Evolutionary conservation across 805 yeast genomes (phyloP), one percentile per base, ranked within the genome.

Genomic region (Metschnikowia similis): DNA sequence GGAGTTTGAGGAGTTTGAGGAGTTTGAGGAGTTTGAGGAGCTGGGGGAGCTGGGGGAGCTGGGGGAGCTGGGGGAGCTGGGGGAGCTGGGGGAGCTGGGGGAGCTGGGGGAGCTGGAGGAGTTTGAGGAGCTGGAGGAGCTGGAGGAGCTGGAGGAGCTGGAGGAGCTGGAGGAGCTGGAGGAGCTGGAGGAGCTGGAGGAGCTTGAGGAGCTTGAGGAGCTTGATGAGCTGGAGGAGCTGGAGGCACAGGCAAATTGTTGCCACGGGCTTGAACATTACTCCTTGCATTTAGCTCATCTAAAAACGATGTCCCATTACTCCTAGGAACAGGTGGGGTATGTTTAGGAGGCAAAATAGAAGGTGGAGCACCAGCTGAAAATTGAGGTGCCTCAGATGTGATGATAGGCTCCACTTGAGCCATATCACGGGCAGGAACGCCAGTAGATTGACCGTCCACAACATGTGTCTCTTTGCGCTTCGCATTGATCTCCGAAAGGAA

Each of bases 401-500:
- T 13, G 16, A 13, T 7, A 13, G 30, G 26, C 10, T 39, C 45
- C 29, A n/a, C 37, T 26, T 31, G 45, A 14, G 53, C 36, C 3
- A 48, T 21, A 29, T 37, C 49, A 2, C 35, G 29, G 8, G 41
- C 41, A 4, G 61, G 45, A 8, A 60, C 49, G 29, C 43, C 42
- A 0, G 44, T 51, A 6, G 53, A 43, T 8, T 62, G 45, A 2
- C 64, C 76, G 31, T 70, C 76, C n/a, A 76, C 74, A 35, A 73
- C 79, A 57, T 68, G 67, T 27, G 71, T 56, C 14, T 77, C 80
- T 50, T 74, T 77, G 53, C 83, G 67, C 53, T 74, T 72, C 32
- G 69, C 72, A 56, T 76, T 77, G 47, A 79, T 79, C 51, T 79
- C 77, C 4, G 77, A 74, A 10, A 79, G 64, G 58, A 79, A 78